Base-by-base conservation (phyloP, 768 basidiomycete genomes). In the Tylopilus felleus region DNA sequence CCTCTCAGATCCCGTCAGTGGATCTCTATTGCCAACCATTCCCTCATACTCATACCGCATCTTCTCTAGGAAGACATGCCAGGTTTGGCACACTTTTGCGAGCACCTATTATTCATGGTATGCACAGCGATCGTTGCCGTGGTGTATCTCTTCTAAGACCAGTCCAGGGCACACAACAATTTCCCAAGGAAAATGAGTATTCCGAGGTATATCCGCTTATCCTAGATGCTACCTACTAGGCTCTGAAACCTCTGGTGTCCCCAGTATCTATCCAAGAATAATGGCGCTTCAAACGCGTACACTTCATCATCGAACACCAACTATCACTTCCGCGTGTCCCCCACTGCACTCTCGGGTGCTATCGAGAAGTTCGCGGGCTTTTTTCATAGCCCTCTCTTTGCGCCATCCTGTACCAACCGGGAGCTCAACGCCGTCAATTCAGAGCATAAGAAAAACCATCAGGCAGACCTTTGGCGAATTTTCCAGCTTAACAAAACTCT, bases 401-500 rank as follows among this genome's bases (percentile, higher is more conserved):
- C 84, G 2, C 82, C 89, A 0, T 90, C 88, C 5, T 91, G 93
- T 66, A 94, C 93, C 1, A 78, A 83, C 25, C 83, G 93, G 29
- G 96, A 99, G 73, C 78, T 97, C 57, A 93, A 93, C 61, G 96
- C 97, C 1, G 95, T 99, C 39, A 88, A 99, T 68, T 96, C 93
- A 0, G 97, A 99, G 69, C 87, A 98, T 77, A 92, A 93, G 75
- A 96, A 97, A 75, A 99, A 98, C 67, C 82, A 90, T 44, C 95
- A 96, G 67, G 74, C 79, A 3, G 93, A 98, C 65, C 75, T 86
- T 64, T 95, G 93, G 90, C 84, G 96, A n/a, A 84, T 95, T 53
- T 98, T 90, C 72, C 96, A 99, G 69, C 73, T 98, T 23, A 91
- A 90, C 71, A 98, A 98, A 70, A 80, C 87, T 61, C 81, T 96